These are phyloP conservation scores for Taphrina confusa DNA, from an alignment of 1,139 yeast genomes.

Conservation along the genomic window DNA sequence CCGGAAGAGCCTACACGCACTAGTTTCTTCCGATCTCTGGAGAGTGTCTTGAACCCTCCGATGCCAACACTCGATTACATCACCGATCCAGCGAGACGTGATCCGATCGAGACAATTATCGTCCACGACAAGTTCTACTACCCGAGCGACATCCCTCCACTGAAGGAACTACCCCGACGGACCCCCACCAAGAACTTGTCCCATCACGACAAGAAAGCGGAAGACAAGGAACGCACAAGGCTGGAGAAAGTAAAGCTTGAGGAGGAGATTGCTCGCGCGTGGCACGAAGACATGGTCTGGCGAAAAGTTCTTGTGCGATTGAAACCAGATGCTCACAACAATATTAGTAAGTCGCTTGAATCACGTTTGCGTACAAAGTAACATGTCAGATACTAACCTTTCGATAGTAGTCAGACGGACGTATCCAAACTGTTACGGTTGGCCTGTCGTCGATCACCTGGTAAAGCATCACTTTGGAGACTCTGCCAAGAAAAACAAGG, in stretches of 20 bases:
- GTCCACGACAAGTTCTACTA: conserved; percentile 78
- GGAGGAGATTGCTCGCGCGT: conserved; percentile 81
- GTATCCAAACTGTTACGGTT: conserved; percentile 92
- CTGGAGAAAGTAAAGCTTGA: conserved; percentile 54
- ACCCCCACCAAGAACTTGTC: not conserved
- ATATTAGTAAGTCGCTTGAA: conserved; percentile 54
- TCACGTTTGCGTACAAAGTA: too few species aligned
- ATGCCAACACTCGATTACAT: conserved; percentile 71
- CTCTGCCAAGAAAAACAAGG: not conserved
- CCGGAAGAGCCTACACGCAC: conserved; percentile 54
- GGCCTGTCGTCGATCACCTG: conserved; percentile 87
- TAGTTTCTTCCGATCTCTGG: conserved; percentile 79
- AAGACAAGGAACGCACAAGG: conserved; percentile 43
- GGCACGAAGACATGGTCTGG: conserved; percentile 88
- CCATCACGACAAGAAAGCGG: conserved; percentile 22
- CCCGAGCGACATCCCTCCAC: conserved; percentile 64
- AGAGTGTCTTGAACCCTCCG: conserved; percentile 81
- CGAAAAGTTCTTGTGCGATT: conserved; percentile 83
- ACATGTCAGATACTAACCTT: too few species aligned
- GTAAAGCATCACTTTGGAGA: conserved; percentile 61
- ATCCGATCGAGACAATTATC: conserved; percentile 50
- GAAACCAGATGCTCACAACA: conserved; percentile 94
- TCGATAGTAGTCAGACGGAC: conserved; percentile 77
- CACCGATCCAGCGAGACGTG: conserved; percentile 62
- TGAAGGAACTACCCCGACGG: conserved; percentile 41